Conservation (phyloP, 495 filamentous ascomycete genomes). For the Aspergillus baeticus region DNA sequence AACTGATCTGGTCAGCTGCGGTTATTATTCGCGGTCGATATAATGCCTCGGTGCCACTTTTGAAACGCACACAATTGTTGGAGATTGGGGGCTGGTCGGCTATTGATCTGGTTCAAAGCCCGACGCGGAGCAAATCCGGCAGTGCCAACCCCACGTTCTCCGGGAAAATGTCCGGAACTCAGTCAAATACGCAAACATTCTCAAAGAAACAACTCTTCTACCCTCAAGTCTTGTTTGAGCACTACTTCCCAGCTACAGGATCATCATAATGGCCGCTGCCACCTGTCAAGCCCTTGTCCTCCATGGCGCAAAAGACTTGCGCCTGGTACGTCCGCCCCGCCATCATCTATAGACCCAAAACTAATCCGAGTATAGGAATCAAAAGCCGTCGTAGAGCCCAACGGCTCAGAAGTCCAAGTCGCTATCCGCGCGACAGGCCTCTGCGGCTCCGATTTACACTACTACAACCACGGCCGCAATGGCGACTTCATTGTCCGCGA, state of each 20-base stretch:
- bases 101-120: conserved; percentile 34
- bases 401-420: conserved; percentile 66
- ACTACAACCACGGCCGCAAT: conserved; percentile 82
- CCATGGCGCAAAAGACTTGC: conserved; percentile 66
- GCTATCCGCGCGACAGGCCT: conserved; percentile 73
- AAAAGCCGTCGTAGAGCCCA: conserved; percentile 39
- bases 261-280: conserved; percentile 28
- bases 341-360: neutral
- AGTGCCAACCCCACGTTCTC: conserved; percentile 17
- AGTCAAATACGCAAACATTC: neutral
- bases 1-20: too few relatives aligned
- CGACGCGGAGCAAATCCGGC: conserved; percentile 37
- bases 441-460: conserved; percentile 82
- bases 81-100: conserved; percentile 20
- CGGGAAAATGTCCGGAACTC: conserved; percentile 4
- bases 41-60: too few relatives aligned
- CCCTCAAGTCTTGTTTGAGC: neutral
- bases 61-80: neutral
- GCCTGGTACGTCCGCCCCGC: conserved; percentile 48
- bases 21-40: too few relatives aligned
- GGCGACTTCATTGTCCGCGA: conserved; percentile 73
- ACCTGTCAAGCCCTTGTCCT: conserved; percentile 61
- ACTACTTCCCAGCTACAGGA: neutral
- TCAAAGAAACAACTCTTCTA: neutral
- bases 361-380: conserved; percentile 33